These are phyloP conservation scores for Croton laevigatus DNA, from an alignment of 441 rosid genomes.

Conservation along the genomic window DNA sequence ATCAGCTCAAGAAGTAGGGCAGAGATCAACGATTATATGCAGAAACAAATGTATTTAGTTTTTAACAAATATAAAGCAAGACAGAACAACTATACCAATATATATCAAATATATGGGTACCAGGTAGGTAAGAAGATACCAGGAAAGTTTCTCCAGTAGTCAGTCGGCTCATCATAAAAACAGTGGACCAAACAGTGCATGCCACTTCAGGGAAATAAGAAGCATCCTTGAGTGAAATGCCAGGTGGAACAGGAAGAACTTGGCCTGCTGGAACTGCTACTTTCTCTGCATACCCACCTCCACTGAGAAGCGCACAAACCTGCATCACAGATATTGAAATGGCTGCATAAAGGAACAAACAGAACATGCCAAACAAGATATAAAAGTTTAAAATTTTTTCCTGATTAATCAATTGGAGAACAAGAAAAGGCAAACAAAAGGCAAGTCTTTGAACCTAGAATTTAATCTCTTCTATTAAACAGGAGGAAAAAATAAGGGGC, in stretches of 20 bases:
- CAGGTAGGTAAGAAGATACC: too few species aligned
- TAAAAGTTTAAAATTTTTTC: too few species aligned
- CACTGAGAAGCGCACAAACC: slow-evolving; percentile 90
- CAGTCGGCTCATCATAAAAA: slow-evolving; percentile 73
- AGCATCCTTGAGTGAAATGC: slow-evolving; percentile 73
- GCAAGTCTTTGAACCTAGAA: background rate
- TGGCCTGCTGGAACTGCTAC: slow-evolving; percentile 79
- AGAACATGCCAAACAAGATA: too few species aligned
- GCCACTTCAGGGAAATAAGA: slow-evolving; percentile 86
- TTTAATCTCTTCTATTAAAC: background rate
- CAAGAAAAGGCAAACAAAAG: background rate
- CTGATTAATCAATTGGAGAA: too few species aligned
- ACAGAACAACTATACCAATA: too few species aligned
- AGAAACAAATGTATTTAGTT: background rate
- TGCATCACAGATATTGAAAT: slow-evolving; percentile 7
- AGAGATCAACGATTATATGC: background rate
- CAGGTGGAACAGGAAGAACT: slow-evolving; percentile 60
- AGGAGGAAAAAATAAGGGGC: too few species aligned
- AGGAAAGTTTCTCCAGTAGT: slow-evolving; percentile 69
- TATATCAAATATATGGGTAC: too few species aligned
- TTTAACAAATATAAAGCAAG: background rate
- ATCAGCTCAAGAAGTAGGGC: slow-evolving; percentile 17
- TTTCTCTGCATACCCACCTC: slow-evolving; percentile 96
- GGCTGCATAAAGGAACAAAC: background rate
- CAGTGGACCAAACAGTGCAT: slow-evolving; percentile 95